Percentiles rank a stretch among this genome's conserved stretches.
Conservation (phyloP, 1,284 basidiomycete genomes). For the Ganoderma boninense region DNA sequence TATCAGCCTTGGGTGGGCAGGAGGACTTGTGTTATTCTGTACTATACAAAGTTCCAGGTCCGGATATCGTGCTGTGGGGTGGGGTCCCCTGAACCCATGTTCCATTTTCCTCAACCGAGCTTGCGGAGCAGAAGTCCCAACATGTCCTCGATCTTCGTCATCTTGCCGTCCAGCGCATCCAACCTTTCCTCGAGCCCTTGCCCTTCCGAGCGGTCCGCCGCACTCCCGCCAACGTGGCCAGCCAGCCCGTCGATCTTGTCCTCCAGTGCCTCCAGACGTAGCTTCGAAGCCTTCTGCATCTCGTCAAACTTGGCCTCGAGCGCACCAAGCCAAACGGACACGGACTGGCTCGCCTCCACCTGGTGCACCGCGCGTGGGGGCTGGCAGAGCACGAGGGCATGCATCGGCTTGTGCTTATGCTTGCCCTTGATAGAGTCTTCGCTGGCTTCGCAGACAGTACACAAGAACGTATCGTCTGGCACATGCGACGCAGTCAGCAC, state of each 20-base stretch:
- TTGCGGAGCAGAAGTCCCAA: constrained; percentile 1
- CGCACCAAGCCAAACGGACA: constrained; percentile 13
- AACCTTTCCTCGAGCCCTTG: background rate
- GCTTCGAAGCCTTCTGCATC: constrained; percentile 11
- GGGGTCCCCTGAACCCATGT: no score
- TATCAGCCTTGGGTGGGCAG: no score
- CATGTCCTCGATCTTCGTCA: constrained; percentile 10
- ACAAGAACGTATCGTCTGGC: constrained; percentile 28
- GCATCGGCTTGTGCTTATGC: constrained; percentile 30
- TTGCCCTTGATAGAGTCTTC: constrained; percentile 10
- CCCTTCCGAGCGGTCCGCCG: background rate
- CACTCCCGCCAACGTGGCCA: no score
- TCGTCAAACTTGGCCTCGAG: constrained; percentile 22
- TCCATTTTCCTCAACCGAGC: background rate
- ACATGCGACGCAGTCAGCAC: no score
- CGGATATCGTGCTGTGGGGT: background rate
- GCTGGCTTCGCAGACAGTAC: constrained; percentile 23
- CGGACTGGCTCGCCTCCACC: constrained; percentile 8
- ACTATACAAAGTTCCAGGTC: background rate
- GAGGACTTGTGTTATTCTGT: no score
- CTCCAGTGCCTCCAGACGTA: constrained; percentile 24
- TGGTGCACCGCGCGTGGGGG: constrained; percentile 16
- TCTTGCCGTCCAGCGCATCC: constrained; percentile 8
- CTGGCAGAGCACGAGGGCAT: constrained; percentile 27
- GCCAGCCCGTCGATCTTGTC: constrained; percentile 14